Base-by-base conservation (phyloP, 441 rosid species). In the Adansonia gregorii region DNA sequence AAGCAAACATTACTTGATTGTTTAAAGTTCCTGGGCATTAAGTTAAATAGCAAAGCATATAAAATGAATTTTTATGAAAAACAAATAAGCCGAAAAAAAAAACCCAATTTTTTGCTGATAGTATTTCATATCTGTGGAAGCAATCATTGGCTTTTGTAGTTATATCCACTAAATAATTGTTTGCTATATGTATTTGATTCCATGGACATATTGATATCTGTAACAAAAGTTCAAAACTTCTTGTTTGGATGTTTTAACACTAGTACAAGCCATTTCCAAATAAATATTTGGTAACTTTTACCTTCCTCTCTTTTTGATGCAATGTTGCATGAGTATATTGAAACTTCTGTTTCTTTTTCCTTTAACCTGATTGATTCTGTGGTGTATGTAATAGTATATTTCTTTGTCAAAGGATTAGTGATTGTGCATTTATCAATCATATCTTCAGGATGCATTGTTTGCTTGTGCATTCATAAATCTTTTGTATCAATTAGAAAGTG, bases 1-100 rank as follows among this genome's bases (percentile, higher is more conserved):
- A 35, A 39, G 14, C 14, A n/a, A 1, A 24, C 4, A 22, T 24
- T 48, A 24, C 59, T 68, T 46, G 67, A 68, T 70, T 51, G 24
- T 51, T 31, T 31, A n/a, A 51, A 14, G 48, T 31, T 52, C 61
- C 46, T 8, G 31, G 22, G 46, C 27, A n/a, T 51, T 31, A 15
- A 71, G 61, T 52, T 71, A 71, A 71, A 51, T 24, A 48, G 43
- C 6, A 52, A 70, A 71, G 60, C 24, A 51, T 52, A 24, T 10
- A 69, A 24, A 14, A 3, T 52, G 24, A 52, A 24, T 3, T 70
- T 70, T 52, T 52, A 3, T 31, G 12, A 9, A 14, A 10, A 4
- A 24, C 0, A 24, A 24, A 24, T 24, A 24, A 24, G 27, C 27
- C 27, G 27, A 24, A 24, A 0, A 24, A 24, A 24, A 24, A 24